Evolutionary conservation across 1,284 basidiomycete species (phyloP).

Genomic region (Ganoderma sinense): DNA sequence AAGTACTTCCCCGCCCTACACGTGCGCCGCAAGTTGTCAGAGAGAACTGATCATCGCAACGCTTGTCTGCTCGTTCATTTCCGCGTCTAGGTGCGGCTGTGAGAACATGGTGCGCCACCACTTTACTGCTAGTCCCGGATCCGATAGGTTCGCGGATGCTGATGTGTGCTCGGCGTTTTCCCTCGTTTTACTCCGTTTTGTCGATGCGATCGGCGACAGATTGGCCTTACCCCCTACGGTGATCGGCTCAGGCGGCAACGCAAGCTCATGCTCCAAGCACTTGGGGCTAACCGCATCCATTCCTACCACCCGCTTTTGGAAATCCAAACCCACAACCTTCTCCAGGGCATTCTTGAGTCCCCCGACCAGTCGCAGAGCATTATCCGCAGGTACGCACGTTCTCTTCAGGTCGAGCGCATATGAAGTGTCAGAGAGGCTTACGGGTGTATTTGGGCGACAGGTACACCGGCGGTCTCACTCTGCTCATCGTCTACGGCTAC

Average conservation of each 20-base stretch:
- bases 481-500: slow-evolving; percentile 73
- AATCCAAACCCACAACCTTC: slow-evolving; percentile 50
- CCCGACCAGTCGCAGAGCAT: slow-evolving; percentile 42
- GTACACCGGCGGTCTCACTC: slow-evolving; percentile 68
- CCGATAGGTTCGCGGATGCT: slow-evolving; percentile 1
- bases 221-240: slow-evolving; percentile 73
- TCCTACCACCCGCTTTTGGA: slow-evolving; percentile 66
- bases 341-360: slow-evolving; percentile 40
- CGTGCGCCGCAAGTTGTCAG: slow-evolving; percentile 13
- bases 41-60: slow-evolving; percentile 5
- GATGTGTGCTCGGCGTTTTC: slow-evolving; percentile 3
- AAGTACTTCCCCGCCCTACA: slow-evolving; percentile 25
- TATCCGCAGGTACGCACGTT: slow-evolving; percentile 35
- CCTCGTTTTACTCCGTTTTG: slow-evolving; percentile 8
- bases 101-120: slow-evolving; percentile 64
- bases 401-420: not conserved
- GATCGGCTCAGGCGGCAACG: slow-evolving; percentile 70
- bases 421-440: not conserved
- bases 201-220: slow-evolving; percentile 40
- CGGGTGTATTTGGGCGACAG: slow-evolving; percentile 26
- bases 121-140: slow-evolving; percentile 2
- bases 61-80: slow-evolving; percentile 27
- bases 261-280: slow-evolving; percentile 67
- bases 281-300: slow-evolving; percentile 58
- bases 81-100: slow-evolving; percentile 60